Evolutionary conservation across 192 early-diverging fungal species (phyloP).

Genomic region (Dissophora ornata): DNA sequence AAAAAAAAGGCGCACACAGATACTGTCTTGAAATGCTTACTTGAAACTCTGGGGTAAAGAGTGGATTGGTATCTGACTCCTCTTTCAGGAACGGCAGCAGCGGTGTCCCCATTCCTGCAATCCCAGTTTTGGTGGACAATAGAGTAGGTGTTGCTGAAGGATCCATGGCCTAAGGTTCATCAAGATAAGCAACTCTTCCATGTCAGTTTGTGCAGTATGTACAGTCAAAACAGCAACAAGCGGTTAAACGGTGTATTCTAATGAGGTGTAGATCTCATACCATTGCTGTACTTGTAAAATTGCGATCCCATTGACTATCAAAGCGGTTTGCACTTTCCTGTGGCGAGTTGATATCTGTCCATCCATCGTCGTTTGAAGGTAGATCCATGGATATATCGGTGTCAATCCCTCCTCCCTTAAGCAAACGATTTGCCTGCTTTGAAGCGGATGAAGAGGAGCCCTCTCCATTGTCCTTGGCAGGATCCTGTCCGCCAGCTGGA

Average conservation of each 20-base stretch:
- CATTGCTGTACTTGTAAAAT: background rate
- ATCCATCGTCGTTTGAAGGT: slow-evolving; percentile 36
- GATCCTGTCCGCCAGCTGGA: slow-evolving; percentile 3
- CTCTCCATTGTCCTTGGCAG: background rate
- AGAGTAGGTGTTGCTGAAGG: slow-evolving; percentile 23
- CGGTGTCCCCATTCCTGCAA: slow-evolving; percentile 10
- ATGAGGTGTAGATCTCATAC: no score
- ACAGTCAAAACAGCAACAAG: no score
- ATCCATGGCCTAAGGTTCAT: slow-evolving; percentile 20
- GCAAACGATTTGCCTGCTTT: background rate
- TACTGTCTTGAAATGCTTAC: background rate
- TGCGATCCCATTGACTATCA: slow-evolving; percentile 32
- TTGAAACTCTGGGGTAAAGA: slow-evolving; percentile 45
- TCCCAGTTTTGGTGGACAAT: background rate
- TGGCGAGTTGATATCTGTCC: slow-evolving; percentile 49
- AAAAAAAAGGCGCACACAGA: no score
- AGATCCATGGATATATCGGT: slow-evolving; percentile 13
- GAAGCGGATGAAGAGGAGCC: slow-evolving; percentile 9
- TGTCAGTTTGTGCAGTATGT: no score
- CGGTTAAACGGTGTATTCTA: no score
- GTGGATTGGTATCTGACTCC: slow-evolving; percentile 18
- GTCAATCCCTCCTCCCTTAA: slow-evolving; percentile 11
- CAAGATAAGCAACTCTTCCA: no score
- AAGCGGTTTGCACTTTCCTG: slow-evolving; percentile 6
- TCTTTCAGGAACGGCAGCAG: slow-evolving; percentile 28